Evolutionary conservation across 2,329 filamentous ascomycete genomes (phyloP), one percentile per base, ranked within the genome.

Genomic region (Metarhizium humberi): DNA sequence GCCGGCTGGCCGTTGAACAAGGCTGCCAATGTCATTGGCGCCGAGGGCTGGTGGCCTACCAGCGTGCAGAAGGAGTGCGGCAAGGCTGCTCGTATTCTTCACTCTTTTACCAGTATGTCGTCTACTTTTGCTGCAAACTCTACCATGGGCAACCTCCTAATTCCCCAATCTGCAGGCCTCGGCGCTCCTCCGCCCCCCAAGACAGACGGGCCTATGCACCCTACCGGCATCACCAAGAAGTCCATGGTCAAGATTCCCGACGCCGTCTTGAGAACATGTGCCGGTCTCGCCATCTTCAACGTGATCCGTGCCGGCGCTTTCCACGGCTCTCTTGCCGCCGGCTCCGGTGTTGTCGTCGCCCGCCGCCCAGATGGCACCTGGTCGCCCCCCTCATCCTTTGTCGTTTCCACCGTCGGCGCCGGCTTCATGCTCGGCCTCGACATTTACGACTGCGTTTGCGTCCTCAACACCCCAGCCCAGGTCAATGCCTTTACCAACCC

Each of bases 41-140:
- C 83, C 30, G 87, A 90, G 66, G 85, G 86, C 13, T 90, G 88
- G 66, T 90, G 86, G 87, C 87, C 87, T 3, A 87, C 84, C 32
- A 82, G 80, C 4, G 72, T 90, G 62, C 86, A 89, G 63, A 85
- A 85, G 65, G 87, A 90, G 71, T 84, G 83, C 64, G 85, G 87
- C 72, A 90, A 90, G 71, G 86, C 86, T 3, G 87, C 87, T 25
- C 78, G 87, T 32, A 90, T 90, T 51, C 71, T 90, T 56, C 78
- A 85, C 62, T 86, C 83, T 60, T 90, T 90, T 68, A 89, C 86
- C 73, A 86, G 71, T 74, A 57, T 51, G 68, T 64, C n/a, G 7
- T 3, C 16, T 2, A 16, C n/a, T 8, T 38, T 52, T 36, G n/a
- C 32, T 40, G 42, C 18, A 20, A 11, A 45, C 6, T 20, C 16